Evolutionary conservation across 2,329 filamentous ascomycete species (phyloP).

Genomic region (Penicillium frequentans): DNA sequence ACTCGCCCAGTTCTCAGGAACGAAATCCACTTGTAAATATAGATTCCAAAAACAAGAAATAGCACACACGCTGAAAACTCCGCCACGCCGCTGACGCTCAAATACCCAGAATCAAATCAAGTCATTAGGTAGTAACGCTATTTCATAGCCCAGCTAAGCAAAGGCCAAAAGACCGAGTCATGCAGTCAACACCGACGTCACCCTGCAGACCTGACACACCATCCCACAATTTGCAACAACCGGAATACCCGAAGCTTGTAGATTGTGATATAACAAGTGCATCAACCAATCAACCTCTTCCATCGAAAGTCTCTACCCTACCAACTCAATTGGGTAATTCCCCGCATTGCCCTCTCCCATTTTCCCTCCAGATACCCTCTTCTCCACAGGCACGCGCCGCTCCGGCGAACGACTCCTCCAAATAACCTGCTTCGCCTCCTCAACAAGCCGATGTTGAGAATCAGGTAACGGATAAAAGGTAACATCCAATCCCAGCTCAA

Average conservation of each 20-base stretch:
- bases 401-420: constrained; percentile 11
- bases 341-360: background rate
- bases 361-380: background rate
- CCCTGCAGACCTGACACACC: background rate
- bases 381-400: background rate
- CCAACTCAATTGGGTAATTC: background rate
- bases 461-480: constrained; percentile 33
- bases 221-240: background rate
- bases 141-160: no score
- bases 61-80: no score
- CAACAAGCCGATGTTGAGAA: constrained; percentile 26
- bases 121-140: no score
- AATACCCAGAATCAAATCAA: no score
- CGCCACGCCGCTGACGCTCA: no score
- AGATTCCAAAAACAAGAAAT: no score
- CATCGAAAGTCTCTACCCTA: background rate
- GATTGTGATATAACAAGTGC: background rate
- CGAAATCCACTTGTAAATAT: no score
- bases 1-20: no score
- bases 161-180: no score
- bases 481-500: constrained; percentile 23
- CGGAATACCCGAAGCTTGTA: background rate
- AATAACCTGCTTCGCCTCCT: constrained; percentile 23
- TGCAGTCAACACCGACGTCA: no score
- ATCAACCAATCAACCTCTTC: background rate